Evolutionary conservation across 306 rosid species (phyloP).

Genomic region (Oxytropis ochrocephala): DNA sequence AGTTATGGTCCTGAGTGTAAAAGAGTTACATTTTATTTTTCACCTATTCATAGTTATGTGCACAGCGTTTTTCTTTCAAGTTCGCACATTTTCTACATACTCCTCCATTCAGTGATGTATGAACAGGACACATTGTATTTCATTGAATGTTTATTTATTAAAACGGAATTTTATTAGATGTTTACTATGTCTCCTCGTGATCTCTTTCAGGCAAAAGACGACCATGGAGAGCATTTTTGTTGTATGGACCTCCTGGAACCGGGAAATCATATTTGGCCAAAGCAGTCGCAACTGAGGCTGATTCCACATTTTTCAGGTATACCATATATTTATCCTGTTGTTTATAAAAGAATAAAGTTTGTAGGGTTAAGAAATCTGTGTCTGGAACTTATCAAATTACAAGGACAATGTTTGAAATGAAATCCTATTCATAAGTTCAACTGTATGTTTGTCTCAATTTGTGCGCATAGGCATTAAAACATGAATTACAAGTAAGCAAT

Average conservation of each 20-base stretch:
- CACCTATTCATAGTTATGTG: neutral
- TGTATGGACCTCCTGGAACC: conserved; percentile 98
- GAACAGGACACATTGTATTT: neutral
- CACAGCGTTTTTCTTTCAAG: neutral
- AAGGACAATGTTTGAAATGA: neutral
- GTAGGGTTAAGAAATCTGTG: neutral
- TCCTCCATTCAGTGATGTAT: neutral
- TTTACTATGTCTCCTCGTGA: neutral
- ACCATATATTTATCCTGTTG: conserved; percentile 24
- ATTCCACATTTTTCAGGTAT: conserved; percentile 96
- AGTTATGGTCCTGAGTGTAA: neutral
- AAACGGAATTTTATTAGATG: neutral
- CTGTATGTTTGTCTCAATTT: conserved; percentile 1
- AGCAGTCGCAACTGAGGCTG: conserved; percentile 99
- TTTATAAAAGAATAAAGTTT: neutral
- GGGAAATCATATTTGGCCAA: conserved; percentile 98
- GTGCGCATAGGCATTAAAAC: neutral
- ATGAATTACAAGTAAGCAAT: neutral
- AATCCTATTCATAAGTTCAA: neutral
- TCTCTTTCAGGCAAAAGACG: conserved; percentile 69
- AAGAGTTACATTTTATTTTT: neutral
- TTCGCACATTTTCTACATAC: neutral
- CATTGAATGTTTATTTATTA: neutral
- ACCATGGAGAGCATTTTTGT: conserved; percentile 92
- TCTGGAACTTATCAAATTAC: neutral